These are phyloP conservation scores for Chaetomiaceae sp. DNA, from an alignment of 2,329 filamentous ascomycete species.

Conservation along the genomic window DNA sequence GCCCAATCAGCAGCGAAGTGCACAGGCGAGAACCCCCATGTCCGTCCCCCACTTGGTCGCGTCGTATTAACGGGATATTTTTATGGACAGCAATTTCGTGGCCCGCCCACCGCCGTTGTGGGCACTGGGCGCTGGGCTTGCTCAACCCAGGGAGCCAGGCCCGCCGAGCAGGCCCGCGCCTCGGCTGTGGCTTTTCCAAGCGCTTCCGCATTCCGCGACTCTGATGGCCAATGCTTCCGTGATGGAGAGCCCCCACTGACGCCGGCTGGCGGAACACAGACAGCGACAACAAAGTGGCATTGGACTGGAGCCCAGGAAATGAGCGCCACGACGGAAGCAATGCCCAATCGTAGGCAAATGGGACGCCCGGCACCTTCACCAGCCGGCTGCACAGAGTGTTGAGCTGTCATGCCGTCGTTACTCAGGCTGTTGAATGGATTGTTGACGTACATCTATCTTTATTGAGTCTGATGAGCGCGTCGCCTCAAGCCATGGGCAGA, in stretches of 20 bases:
- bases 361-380: neutral
- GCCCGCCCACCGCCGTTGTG: conserved; percentile 1
- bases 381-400: neutral
- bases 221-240: conserved; percentile 22
- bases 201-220: conserved; percentile 17
- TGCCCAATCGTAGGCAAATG: conserved; percentile 5
- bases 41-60: too few species aligned
- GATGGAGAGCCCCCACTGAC: neutral
- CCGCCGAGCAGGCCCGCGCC: conserved; percentile 9
- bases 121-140: neutral
- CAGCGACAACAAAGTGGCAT: conserved; percentile 6
- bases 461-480: too few species aligned
- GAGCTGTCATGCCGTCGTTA: conserved; percentile 2
- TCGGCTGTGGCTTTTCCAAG: conserved; percentile 13
- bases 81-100: conserved; percentile 15
- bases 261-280: neutral
- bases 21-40: too few species aligned
- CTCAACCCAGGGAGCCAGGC: conserved; percentile 8
- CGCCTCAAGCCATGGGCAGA: too few species aligned
- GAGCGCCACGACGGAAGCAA: conserved; percentile 9
- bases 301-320: neutral
- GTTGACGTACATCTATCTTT: too few species aligned
- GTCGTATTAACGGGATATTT: conserved; percentile 10
- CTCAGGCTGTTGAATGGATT: too few species aligned
- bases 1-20: too few species aligned